Evolutionary conservation across 305 asterid genomes (phyloP).

Genomic region (Fraxinus sp.): DNA sequence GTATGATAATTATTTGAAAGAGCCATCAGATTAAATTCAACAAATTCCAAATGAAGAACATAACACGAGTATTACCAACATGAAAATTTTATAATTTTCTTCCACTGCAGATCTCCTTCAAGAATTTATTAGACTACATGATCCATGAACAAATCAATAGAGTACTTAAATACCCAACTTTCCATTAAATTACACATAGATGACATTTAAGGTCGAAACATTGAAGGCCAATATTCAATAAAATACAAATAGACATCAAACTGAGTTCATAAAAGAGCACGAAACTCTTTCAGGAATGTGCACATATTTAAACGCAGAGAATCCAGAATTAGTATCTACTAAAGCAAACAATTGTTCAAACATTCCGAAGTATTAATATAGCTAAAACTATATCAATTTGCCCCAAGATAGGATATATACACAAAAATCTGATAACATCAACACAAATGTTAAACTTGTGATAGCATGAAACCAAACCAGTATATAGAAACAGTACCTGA

Average conservation of each 20-base stretch:
- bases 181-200: background rate
- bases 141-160: background rate
- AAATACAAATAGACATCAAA: background rate
- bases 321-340: background rate
- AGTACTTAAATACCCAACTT: background rate
- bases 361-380: background rate
- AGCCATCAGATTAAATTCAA: background rate
- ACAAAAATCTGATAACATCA: background rate
- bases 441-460: background rate
- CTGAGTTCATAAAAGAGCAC: background rate
- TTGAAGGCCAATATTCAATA: background rate
- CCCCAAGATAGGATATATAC: background rate
- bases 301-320: background rate
- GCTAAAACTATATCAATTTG: background rate
- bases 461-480: background rate
- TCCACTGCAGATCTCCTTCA: background rate
- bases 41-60: background rate
- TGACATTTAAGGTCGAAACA: background rate
- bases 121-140: background rate
- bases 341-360: background rate
- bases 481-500: conserved; percentile 24
- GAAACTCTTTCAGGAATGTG: background rate
- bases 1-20: background rate
- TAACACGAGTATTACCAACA: background rate
- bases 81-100: background rate